Base-by-base conservation (phyloP, 176 grass and related monocot genomes). In the Calamus simplicifolius region DNA sequence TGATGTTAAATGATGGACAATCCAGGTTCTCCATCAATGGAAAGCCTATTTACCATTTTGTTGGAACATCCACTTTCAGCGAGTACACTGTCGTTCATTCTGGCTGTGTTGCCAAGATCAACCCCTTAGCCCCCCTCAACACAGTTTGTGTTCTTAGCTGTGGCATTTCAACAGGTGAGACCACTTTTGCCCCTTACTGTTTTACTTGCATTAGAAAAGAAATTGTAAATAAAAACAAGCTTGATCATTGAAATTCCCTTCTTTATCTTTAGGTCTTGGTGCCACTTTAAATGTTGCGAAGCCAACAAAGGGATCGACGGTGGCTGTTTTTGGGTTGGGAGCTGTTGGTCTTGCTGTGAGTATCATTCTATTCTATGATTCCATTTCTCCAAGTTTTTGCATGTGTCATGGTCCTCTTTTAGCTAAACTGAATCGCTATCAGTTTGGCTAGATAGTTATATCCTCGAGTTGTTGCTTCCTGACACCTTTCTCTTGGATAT, bases 301-400 rank as follows among this genome's bases (percentile, higher is more conserved):
- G 50, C 61, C 61, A 15, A 25, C 19, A 7, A 64, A 51, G 61
- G 61, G 61, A 6, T 62, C 59, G 29, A 62, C 59, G 2, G 59
- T 62, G 59, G 59, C 59, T 48, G 17, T 62, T 48, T 62, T 62
- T 5, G 59, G 59, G 29, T 4, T 62, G 59, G 59, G 59, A 18
- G 29, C 59, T 21, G 59, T 62, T 43, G 59, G 59, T 17, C 59
- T 62, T 16, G 35, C 61, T 6, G 61, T 64, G 61, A 64, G 61
- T 50, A 16, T 50, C 61, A 25, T 25, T 25, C 31, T 12, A 12
- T 12, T 3, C 8, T 43, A 7, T 43, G 10, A 13, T 3, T 43
- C 12, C 12, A 13, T 43, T n/a, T n/a, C 35, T 13, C 12, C 35
- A 43, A 12, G 35, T 43, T 43, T 43, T 6, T 23, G 21, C 1